Evolutionary conservation across 306 rosid species (phyloP), one percentile per base, ranked within the genome.

Genomic region (Luffa acutangula): DNA sequence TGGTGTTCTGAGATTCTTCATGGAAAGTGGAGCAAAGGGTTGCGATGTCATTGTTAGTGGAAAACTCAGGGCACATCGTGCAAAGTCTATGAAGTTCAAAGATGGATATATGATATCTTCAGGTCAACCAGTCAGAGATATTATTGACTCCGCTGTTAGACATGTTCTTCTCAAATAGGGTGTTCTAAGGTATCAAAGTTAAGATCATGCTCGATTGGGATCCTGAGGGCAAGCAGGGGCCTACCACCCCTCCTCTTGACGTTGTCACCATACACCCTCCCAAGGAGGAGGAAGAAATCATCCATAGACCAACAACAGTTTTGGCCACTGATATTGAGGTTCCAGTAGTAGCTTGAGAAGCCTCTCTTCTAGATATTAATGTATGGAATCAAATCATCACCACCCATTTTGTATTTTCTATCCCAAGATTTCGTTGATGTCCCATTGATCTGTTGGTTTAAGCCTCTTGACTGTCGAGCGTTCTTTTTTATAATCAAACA

Each of bases 151-250:
- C 9, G 97, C 96, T 57, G 97, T 95, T 33, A 91, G 97, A 91
- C 98, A 92, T 43, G 97, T 92, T 12, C 95, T 95, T 72, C 94
- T 95, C 1, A 87, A 97, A 13, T 80, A 94, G 97, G 98, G 98
- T 64, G 97, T 94, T 74, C 91, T 94, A 25, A 20, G 98, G 98
- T 64, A 94, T 94, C 52, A 94, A 91, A 85, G 98, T 94, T 8
- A 94, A 83, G 86, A 89, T 94, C 79, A 94, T 94, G 97, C 97
- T 94, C 0, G 98, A 94, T 77, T 94, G 96, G 96, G 97, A 92
- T 86, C 98, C 98, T 5, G 88, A 92, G 80, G 96, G 98, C 21
- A 94, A 94, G 84, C 94, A 88, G 39, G 98, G 98, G 31, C 98
- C 98, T 10, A 89, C 81, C 79, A 92, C 94, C 66, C 98, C 98